Evolutionary conservation across 2,329 filamentous ascomycete species (phyloP).

Genomic region (Colletotrichum zoysiae): DNA sequence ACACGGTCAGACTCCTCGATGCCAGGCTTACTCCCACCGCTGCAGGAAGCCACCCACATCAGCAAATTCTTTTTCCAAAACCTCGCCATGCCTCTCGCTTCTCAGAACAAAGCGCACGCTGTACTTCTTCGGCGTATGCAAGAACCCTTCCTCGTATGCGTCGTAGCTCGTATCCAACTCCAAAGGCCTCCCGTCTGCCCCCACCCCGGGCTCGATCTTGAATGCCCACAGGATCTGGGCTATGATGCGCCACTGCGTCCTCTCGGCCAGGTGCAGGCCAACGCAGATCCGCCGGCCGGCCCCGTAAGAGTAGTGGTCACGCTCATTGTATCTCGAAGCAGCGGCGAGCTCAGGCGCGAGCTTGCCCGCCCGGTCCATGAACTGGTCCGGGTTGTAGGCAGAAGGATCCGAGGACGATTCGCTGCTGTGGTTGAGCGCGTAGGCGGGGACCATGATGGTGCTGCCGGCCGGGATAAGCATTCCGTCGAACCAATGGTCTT

Average conservation of each 20-base stretch:
- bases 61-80: background rate
- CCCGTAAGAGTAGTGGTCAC: conserved; percentile 62
- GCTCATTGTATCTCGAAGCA: conserved; percentile 42
- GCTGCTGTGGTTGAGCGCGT: conserved; percentile 52
- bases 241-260: conserved; percentile 54
- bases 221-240: conserved; percentile 63
- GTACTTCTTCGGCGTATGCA: conserved; percentile 18
- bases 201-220: conserved; percentile 37
- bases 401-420: conserved; percentile 46
- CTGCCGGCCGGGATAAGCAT: conserved; percentile 56
- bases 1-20: background rate
- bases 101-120: conserved; percentile 19
- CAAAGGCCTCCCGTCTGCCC: background rate
- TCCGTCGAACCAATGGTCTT: conserved; percentile 56
- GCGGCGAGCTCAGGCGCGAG: conserved; percentile 48
- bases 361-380: conserved; percentile 44
- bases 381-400: conserved; percentile 48
- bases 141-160: conserved; percentile 9
- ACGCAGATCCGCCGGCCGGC: conserved; percentile 62
- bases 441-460: conserved; percentile 53
- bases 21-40: conserved; percentile 16
- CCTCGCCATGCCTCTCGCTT: conserved; percentile 16
- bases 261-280: conserved; percentile 63
- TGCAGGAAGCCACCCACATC: background rate
- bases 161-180: conserved; percentile 26